A percentile compares a stretch with the other conserved stretches of the same genome.
Conservation (phyloP, 805 yeast species). For the Nadsonia fulvescens region DNA sequence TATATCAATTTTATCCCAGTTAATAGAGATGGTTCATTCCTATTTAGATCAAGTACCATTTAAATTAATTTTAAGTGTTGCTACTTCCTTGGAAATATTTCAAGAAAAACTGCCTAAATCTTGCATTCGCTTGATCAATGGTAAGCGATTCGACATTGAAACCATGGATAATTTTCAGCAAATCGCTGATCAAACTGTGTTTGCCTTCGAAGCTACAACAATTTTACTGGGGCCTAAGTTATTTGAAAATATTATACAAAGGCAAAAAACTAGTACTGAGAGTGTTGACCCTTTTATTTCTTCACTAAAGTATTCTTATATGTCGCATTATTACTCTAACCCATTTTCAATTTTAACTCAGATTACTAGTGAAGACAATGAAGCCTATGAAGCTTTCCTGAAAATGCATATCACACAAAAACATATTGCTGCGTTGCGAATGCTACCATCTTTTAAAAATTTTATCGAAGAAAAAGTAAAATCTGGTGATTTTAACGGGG, state of each 20-base stretch:
- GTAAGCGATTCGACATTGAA: conserved; percentile 14
- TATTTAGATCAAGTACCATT: conserved; percentile 18
- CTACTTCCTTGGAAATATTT: conserved; percentile 20
- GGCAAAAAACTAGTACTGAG: conserved; percentile 12
- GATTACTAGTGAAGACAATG: conserved; percentile 1
- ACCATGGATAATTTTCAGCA: conserved; percentile 8
- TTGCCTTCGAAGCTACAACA: conserved; percentile 5
- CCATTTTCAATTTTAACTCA: conserved; percentile 16
- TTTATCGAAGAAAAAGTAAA: conserved; percentile 10
- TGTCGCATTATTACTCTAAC: conserved; percentile 21
- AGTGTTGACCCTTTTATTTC: conserved; percentile 12
- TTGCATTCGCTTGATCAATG: conserved; percentile 12
- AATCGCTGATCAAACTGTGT: conserved; percentile 9
- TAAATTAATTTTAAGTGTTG: conserved; percentile 18
- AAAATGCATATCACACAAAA: conserved; percentile 6
- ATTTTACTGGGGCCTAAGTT: conserved; percentile 13
- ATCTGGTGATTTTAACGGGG: conserved; percentile 4
- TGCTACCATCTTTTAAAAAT: conserved; percentile 21
- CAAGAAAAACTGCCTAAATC: conserved; percentile 18
- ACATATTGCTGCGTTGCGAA: conserved; percentile 16
- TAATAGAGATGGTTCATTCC: conserved; percentile 17
- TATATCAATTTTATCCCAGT: conserved; percentile 13
- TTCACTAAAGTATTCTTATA: conserved; percentile 16
- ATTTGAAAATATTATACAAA: conserved; percentile 8
- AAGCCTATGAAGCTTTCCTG: conserved; percentile 1